These are phyloP conservation scores for Mycosarcoma mackinlayi DNA, from an alignment of 1,284 basidiomycete genomes.

Conservation along the genomic window DNA sequence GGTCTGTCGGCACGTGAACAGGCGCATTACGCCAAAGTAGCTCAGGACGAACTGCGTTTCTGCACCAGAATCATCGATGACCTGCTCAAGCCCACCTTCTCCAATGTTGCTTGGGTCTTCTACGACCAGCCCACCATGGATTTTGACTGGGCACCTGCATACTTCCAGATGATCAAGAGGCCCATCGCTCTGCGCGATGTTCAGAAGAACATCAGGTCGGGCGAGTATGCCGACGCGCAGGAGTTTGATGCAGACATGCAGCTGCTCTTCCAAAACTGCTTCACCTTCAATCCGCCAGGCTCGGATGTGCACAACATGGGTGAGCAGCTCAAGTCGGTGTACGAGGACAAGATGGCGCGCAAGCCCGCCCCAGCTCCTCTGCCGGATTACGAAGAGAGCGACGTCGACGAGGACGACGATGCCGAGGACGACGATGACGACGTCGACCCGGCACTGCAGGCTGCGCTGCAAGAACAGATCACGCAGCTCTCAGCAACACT, in stretches of 20 bases:
- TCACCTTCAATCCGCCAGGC: slow-evolving; percentile 87
- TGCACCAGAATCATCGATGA: slow-evolving; percentile 81
- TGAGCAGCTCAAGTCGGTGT: slow-evolving; percentile 77
- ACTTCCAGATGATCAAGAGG: slow-evolving; percentile 88
- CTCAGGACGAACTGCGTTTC: slow-evolving; percentile 86
- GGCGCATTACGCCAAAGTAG: slow-evolving; percentile 76
- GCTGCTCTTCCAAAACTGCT: slow-evolving; percentile 92
- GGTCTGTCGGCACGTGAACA: slow-evolving; percentile 60
- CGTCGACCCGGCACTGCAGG: slow-evolving; percentile 51
- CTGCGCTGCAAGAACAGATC: slow-evolving; percentile 59
- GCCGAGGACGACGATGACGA: slow-evolving; percentile 58
- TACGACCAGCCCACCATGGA: slow-evolving; percentile 89
- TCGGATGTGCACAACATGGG: slow-evolving; percentile 80
- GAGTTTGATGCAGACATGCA: slow-evolving; percentile 91
- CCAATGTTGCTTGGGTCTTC: slow-evolving; percentile 82
- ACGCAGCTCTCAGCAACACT: slow-evolving; percentile 55
- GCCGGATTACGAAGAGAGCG: slow-evolving; percentile 66
- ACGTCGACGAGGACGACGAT: slow-evolving; percentile 69
- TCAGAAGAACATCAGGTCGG: slow-evolving; percentile 78
- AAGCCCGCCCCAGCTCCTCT: slow-evolving; percentile 73
- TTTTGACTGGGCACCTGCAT: slow-evolving; percentile 82
- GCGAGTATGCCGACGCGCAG: slow-evolving; percentile 79
- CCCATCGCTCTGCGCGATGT: slow-evolving; percentile 80
- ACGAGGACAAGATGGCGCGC: slow-evolving; percentile 88
- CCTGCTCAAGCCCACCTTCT: slow-evolving; percentile 81